phyloP scores from a whole-genome alignment of 345 rosid species.

The Leavenworthia alabamica region DNA sequence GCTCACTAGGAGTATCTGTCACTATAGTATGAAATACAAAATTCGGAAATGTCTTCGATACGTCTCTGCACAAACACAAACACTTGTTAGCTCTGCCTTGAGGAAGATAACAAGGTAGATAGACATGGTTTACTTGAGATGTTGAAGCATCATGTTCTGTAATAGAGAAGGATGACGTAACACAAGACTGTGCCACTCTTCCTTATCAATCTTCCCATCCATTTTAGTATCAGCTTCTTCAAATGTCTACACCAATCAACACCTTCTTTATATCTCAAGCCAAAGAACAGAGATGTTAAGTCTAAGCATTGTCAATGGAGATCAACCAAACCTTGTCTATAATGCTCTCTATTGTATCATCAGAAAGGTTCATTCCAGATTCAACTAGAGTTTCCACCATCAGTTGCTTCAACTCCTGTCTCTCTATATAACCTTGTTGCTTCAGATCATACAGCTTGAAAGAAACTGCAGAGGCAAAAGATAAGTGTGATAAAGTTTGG shows the following conservation, averaged over 20 bases:
- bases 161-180: slow-evolving; percentile 63
- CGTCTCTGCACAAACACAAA: slow-evolving; percentile 44
- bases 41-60: slow-evolving; percentile 73
- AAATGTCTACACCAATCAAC: slow-evolving; percentile 45
- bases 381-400: slow-evolving; percentile 72
- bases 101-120: neutral
- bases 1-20: neutral
- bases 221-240: slow-evolving; percentile 70
- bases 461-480: slow-evolving; percentile 48
- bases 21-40: slow-evolving; percentile 72
- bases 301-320: neutral
- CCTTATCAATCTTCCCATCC: slow-evolving; percentile 70
- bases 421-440: slow-evolving; percentile 78
- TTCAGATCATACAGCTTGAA: slow-evolving; percentile 81
- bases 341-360: slow-evolving; percentile 67
- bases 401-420: slow-evolving; percentile 67
- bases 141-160: slow-evolving; percentile 63
- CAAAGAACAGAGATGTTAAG: neutral
- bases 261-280: neutral
- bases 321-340: slow-evolving; percentile 51
- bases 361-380: slow-evolving; percentile 74
- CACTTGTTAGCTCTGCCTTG: neutral
- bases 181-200: slow-evolving; percentile 70
- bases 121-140: slow-evolving; percentile 56
- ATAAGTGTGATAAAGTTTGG: neutral